Evolutionary conservation across 805 yeast genomes (phyloP), one percentile per base, ranked within the genome.

Genomic region (Myxozyma nipponensis): DNA sequence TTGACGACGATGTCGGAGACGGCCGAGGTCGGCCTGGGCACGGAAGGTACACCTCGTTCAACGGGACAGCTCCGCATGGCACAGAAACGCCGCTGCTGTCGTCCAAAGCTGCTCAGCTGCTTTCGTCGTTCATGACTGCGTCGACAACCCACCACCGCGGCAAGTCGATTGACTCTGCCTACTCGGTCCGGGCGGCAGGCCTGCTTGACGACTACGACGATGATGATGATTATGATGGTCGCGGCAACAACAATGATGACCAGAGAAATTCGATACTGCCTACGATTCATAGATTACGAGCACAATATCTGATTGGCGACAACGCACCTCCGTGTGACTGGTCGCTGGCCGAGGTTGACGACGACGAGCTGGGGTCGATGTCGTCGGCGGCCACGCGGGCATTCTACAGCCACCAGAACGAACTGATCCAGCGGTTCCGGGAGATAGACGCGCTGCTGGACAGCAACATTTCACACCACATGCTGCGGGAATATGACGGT

Each of bases 401-500:
- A 18, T 84, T 69, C 64, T 85, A 86, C 66, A 65, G 66, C 38
- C 63, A 68, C 2, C 91, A 84, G 66, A 85, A 85, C 63, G 77
- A 72, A 38, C 63, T 81, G 46, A 78, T 84, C 46, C 77, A 74
- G 22, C 70, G 78, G 46, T 83, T 77, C 60, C 64, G 65, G 34
- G 83, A 78, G 50, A 78, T 85, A 23, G 95, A 85, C 63, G 69
- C 72, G 44, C 69, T 84, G 45, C 70, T 85, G 41, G 93, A 84
- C 61, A 77, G 86, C 3, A 89, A 89, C 1, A 74, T 85, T 50
- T 85, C 82, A 57, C 73, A 75, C 52, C 71, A 76, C 39, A 81
- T 85, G 81, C 72, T 86, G 45, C 72, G 77, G 41, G 79, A 77
- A 44, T 84, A 85, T 59, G 38, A 35, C 6, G 19, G 19, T n/a